These are phyloP conservation scores for Arthromyces matolae DNA, from an alignment of 768 basidiomycete genomes.

Conservation along the genomic window DNA sequence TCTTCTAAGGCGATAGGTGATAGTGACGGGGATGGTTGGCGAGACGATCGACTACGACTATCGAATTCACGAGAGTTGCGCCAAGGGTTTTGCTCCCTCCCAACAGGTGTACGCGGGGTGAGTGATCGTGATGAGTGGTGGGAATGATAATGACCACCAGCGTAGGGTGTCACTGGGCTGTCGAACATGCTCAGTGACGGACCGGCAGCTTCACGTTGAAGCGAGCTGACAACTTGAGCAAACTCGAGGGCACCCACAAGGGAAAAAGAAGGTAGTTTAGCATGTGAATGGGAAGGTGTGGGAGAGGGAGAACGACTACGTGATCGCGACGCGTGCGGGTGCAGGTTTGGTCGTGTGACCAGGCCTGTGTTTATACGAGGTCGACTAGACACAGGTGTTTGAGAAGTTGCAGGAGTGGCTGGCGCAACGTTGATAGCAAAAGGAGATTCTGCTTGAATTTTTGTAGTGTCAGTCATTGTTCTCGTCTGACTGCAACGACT, in stretches of 20 bases:
- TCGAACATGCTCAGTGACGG: slow-evolving; percentile 64
- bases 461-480: background rate
- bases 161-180: slow-evolving; percentile 61
- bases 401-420: slow-evolving; percentile 19
- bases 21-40: slow-evolving; percentile 15
- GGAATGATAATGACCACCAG: slow-evolving; percentile 69
- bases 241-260: slow-evolving; percentile 96
- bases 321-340: slow-evolving; percentile 35
- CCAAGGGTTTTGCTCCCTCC: slow-evolving; percentile 42
- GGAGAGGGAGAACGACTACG: slow-evolving; percentile 50
- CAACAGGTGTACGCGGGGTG: slow-evolving; percentile 24
- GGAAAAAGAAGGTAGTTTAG: slow-evolving; percentile 79
- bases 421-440: slow-evolving; percentile 22
- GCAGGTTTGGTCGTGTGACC: slow-evolving; percentile 21
- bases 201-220: slow-evolving; percentile 65
- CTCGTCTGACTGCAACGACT: slow-evolving; percentile 16
- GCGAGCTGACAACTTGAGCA: slow-evolving; percentile 79
- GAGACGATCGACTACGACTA: slow-evolving; percentile 34
- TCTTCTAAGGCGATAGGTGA: slow-evolving; percentile 23
- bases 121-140: slow-evolving; percentile 23
- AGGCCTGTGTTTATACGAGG: slow-evolving; percentile 9
- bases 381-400: background rate
- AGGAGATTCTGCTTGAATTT: slow-evolving; percentile 13
- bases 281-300: slow-evolving; percentile 26
- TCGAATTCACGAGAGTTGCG: slow-evolving; percentile 53